Base-by-base conservation (phyloP, 495 filamentous ascomycete genomes). In the Hypomontagnella submonticulosa region DNA sequence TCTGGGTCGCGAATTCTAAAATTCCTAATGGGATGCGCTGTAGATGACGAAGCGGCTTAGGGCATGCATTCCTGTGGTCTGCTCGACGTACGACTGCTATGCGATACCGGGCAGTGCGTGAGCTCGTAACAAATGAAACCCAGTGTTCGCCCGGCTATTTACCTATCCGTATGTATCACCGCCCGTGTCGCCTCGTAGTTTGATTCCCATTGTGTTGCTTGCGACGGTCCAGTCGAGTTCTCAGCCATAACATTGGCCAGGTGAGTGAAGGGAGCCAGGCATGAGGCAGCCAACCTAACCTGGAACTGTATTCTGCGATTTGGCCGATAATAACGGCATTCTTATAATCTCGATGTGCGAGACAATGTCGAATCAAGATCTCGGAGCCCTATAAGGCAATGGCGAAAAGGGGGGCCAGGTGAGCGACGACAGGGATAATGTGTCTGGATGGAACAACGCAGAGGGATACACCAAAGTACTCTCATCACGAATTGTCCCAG, bases 361-460 rank as follows among this genome's bases (percentile, higher is more conserved):
- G 59, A 61, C 58, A 68, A 68, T 68, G 59, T 68, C 65, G 65
- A 68, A 63, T 68, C 59, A 68, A 46, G 13, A 68, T 63, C 52
- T 63, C 54, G 42, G 65, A 63, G 48, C 57, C 58, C 59, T 48
- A 30, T 54, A 36, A 63, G 54, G 55, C 58, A 55, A 19, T 48
- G 64, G 59, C 54, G 54, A 55, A 63, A 68, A 59, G 59, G 65
- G 48, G 59, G 65, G 55, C 59, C 59, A 63, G 65, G 65, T 68
- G 65, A 68, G 54, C 41, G 48, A 63, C 36, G 27, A 49, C 65
- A 63, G 65, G 65, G 65, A 41, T 63, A 44, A 3, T 44, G 16
- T 40, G 16, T 59, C 42, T 63, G 65, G 49, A 56, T 63, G 43
- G 59, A 63, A 68, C 65, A 68, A 63, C 65, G 59, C 65, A 68